Evolutionary conservation across 768 basidiomycete species (phyloP).

Genomic region (Lactarius indigo): DNA sequence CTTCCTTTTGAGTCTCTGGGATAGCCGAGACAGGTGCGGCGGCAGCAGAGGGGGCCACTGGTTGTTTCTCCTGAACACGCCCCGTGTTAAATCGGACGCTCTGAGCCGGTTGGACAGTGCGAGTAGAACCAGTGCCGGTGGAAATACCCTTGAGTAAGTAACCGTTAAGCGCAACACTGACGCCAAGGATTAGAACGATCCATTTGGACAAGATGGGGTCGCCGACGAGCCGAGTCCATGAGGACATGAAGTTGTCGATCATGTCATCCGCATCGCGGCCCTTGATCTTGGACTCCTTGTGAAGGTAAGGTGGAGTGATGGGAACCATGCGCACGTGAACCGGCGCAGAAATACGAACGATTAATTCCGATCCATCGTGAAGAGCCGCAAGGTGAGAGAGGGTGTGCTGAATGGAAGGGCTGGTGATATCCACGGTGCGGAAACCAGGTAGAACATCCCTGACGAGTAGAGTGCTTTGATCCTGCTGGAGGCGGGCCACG

Average conservation of each 20-base stretch:
- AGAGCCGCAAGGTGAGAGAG: constrained; percentile 36
- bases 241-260: constrained; percentile 83
- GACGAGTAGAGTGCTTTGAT: constrained; percentile 29
- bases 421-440: constrained; percentile 68
- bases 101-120: constrained; percentile 26
- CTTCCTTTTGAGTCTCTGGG: constrained; percentile 1
- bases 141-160: constrained; percentile 87
- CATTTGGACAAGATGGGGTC: constrained; percentile 94
- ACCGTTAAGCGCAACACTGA: constrained; percentile 88
- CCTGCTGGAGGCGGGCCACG: constrained; percentile 45
- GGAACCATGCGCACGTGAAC: constrained; percentile 51
- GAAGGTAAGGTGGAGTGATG: constrained; percentile 24
- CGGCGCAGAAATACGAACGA: constrained; percentile 63
- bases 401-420: constrained; percentile 50
- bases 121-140: constrained; percentile 40
- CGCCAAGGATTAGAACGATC: constrained; percentile 84
- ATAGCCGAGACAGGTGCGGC: constrained; percentile 9
- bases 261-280: constrained; percentile 41
- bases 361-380: constrained; percentile 36
- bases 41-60: not conserved
- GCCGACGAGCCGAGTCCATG: constrained; percentile 88
- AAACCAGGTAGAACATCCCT: constrained; percentile 29
- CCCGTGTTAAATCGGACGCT: constrained; percentile 25
- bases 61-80: constrained; percentile 20
- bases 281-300: constrained; percentile 18